phyloP scores from a whole-genome alignment of 805 yeast genomes.

The Priceomyces castillae region DNA sequence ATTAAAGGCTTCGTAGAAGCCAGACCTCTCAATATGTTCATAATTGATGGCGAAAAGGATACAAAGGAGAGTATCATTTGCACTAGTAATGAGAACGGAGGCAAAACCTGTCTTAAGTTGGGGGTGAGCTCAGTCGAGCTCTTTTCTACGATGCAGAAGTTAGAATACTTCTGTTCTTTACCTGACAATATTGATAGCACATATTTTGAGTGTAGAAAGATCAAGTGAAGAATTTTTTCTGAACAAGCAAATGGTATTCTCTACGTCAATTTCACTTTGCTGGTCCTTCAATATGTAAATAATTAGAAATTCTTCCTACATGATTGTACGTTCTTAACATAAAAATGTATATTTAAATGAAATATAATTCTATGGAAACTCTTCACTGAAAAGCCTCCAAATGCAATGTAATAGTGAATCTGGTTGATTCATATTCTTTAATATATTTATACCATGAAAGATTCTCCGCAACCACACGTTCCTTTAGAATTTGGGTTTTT shows the following conservation, averaged over 20 bases:
- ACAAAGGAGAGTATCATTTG: constrained; percentile 43
- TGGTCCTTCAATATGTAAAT: background rate
- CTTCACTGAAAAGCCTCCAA: background rate
- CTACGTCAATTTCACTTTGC: background rate
- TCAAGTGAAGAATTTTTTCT: constrained; percentile 7
- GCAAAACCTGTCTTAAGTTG: constrained; percentile 48
- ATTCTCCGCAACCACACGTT: constrained; percentile 98
- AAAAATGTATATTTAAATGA: background rate
- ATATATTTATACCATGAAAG: constrained; percentile 77
- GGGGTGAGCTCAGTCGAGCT: constrained; percentile 38
- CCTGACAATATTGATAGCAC: constrained; percentile 49
- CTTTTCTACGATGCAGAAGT: constrained; percentile 48
- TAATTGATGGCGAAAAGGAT: constrained; percentile 43
- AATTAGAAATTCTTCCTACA: background rate
- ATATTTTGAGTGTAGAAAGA: constrained; percentile 51
- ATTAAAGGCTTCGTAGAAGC: constrained; percentile 30
- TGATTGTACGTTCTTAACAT: background rate
- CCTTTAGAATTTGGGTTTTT: constrained; percentile 96
- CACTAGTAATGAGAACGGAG: constrained; percentile 41
- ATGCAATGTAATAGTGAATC: background rate
- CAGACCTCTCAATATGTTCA: constrained; percentile 33
- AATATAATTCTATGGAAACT: background rate
- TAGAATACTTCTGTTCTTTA: constrained; percentile 49
- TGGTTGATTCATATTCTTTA: background rate
- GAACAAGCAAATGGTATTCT: background rate